Evolutionary conservation across 495 filamentous ascomycete species (phyloP).

Genomic region (Aspergillus affinis): DNA sequence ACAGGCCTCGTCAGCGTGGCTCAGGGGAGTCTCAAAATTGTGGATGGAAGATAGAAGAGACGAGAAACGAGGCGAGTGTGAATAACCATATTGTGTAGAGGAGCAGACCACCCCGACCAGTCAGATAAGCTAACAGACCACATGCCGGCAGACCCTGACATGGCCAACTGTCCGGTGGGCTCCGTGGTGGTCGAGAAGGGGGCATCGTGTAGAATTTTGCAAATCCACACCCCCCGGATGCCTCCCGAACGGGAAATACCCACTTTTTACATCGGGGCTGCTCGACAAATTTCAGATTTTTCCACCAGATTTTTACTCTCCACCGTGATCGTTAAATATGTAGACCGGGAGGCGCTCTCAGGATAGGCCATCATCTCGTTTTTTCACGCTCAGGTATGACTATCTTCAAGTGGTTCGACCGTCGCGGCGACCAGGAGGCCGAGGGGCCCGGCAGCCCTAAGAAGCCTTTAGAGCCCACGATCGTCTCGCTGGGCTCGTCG

Average conservation of each 20-base stretch:
- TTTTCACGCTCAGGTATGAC: slow-evolving; percentile 4
- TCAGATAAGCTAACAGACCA: not conserved
- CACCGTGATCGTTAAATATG: not conserved
- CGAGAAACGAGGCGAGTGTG: not conserved
- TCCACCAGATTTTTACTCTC: not conserved
- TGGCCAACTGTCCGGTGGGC: no score
- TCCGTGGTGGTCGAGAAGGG: not conserved
- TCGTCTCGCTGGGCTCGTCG: slow-evolving; percentile 22
- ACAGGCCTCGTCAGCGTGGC: not conserved
- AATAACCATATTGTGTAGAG: not conserved
- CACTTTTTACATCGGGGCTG: slow-evolving; percentile 8
- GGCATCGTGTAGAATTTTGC: not conserved
- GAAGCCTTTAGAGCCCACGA: slow-evolving; percentile 22
- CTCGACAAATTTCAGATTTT: slow-evolving; percentile 7
- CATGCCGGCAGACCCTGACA: not conserved
- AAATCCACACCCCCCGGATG: slow-evolving; percentile 1
- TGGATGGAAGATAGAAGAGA: not conserved
- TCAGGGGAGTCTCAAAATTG: not conserved
- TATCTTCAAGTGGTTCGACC: slow-evolving; percentile 9
- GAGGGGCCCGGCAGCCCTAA: not conserved
- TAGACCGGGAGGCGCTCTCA: not conserved
- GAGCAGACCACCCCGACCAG: not conserved
- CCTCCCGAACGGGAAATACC: slow-evolving; percentile 9
- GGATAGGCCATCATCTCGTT: not conserved
- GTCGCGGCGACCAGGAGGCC: slow-evolving; percentile 6